A percentile compares a stretch with the other conserved stretches of the same genome.
phyloP scores from a whole-genome alignment of 495 filamentous ascomycete species.

The Neurospora sublineolata region DNA sequence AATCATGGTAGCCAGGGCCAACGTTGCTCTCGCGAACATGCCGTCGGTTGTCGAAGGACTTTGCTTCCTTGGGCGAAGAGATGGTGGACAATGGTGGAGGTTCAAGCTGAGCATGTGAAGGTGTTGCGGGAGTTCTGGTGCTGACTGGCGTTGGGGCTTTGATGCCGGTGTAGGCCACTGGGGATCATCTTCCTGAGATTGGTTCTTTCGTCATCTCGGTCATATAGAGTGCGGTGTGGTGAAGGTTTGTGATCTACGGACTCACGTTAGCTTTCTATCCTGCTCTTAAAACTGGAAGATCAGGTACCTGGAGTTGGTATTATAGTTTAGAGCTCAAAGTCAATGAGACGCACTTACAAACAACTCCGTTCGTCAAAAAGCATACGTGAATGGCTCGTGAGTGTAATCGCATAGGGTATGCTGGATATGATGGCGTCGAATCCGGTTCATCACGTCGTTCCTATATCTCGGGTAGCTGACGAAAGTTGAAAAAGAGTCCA shows the following conservation, averaged over 20 bases:
- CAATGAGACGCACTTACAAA: not conserved
- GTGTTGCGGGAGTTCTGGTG: not conserved
- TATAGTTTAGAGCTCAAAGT: not conserved
- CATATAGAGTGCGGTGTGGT: no score
- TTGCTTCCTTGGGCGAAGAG: not conserved
- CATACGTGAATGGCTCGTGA: not conserved
- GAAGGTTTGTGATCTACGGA: not conserved
- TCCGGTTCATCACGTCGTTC: not conserved
- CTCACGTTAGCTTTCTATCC: not conserved
- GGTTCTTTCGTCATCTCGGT: not conserved
- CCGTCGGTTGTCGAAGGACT: not conserved
- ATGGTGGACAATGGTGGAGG: not conserved
- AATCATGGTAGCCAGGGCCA: not conserved
- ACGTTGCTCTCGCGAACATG: not conserved
- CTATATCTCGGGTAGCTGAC: not conserved
- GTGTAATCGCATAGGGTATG: not conserved
- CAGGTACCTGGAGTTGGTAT: not conserved
- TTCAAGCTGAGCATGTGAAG: not conserved
- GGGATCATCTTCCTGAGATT: not conserved
- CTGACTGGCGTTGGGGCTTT: not conserved
- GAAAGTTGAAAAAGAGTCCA: not conserved
- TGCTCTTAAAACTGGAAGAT: not conserved
- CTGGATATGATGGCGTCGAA: not conserved
- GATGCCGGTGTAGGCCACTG: not conserved
- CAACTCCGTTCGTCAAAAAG: not conserved